Evolutionary conservation across 2,329 filamentous ascomycete genomes (phyloP), one percentile per base, ranked within the genome.

Genomic region (Torrubiella hemipterigena): DNA sequence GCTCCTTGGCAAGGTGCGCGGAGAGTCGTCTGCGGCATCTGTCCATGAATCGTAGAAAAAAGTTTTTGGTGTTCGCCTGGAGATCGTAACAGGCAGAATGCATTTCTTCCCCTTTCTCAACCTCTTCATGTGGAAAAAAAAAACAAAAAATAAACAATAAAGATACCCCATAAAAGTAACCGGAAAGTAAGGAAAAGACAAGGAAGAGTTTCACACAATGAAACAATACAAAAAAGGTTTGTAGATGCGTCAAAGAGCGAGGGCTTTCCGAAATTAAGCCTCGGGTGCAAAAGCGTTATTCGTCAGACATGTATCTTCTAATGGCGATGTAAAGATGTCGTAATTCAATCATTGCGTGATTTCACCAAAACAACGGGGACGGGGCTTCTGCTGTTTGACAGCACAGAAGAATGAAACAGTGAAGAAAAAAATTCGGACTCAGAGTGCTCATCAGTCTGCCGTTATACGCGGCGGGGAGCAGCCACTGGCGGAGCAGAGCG

Each of bases 401-500:
- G n/a, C n/a, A n/a, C 7, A 16, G 22, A 20, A 29, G 26, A 29
- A 18, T 19, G 17, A 30, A 30, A 35, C 16, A 16, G 24, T 20
- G 15, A 28, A 20, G 17, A 27, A 24, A 14, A 17, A 36, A n/a
- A n/a, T n/a, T n/a, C 23, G 22, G 22, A 11, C 22, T 6, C 22
- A n/a, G n/a, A n/a, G 20, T 11, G 5, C 6, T 24, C 12, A 24
- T 31, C 29, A 32, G 31, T 31, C 33, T 26, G 32, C 13, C 31
- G 42, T 46, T 53, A 63, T 42, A 59, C 54, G 39, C 58, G 52
- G 31, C 59, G 47, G 16, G 54, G 49, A 17, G 59, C 54, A 31
- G 57, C 50, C 33, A 69, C 55, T 15, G 59, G 51, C 4, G 66
- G 57, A 21, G 62, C 54, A 32, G 65, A 54, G 39, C 66, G 63